These are phyloP conservation scores for Metschnikowia lochheadii DNA, from an alignment of 805 yeast genomes.

Conservation along the genomic window DNA sequence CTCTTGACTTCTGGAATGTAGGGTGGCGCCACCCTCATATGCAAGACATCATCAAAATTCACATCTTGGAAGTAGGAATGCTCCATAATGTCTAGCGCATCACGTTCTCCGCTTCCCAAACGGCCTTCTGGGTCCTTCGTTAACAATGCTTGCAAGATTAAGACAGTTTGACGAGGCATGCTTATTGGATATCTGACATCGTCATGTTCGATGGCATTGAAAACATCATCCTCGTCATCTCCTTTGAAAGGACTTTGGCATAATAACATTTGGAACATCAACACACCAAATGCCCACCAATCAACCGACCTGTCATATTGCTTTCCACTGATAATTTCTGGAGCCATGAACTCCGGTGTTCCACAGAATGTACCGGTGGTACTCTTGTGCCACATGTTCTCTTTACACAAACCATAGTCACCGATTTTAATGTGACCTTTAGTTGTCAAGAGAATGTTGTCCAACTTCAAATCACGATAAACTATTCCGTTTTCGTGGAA, in stretches of 20 bases:
- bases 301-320: constrained; percentile 92
- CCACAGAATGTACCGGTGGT: constrained; percentile 97
- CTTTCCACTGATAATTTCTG: constrained; percentile 91
- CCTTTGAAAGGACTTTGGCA: constrained; percentile 98
- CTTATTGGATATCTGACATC: constrained; percentile 96
- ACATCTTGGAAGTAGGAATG: constrained; percentile 92
- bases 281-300: constrained; percentile 99
- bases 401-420: constrained; percentile 97
- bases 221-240: constrained; percentile 94
- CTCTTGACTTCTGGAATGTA: constrained; percentile 82
- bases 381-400: constrained; percentile 77
- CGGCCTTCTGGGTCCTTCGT: constrained; percentile 85
- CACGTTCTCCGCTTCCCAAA: constrained; percentile 81
- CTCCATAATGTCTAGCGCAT: constrained; percentile 90
- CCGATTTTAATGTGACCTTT: constrained; percentile 95
- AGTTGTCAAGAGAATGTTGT: constrained; percentile 82
- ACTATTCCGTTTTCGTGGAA: constrained; percentile 95
- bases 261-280: constrained; percentile 91
- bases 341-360: constrained; percentile 99
- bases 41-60: constrained; percentile 79
- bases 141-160: constrained; percentile 82
- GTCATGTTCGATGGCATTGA: constrained; percentile 92
- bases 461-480: constrained; percentile 93
- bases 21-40: constrained; percentile 76
- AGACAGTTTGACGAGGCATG: constrained; percentile 96